Conservation (phyloP, 2,329 filamentous ascomycete genomes). For the Ascosphaera apis region DNA sequence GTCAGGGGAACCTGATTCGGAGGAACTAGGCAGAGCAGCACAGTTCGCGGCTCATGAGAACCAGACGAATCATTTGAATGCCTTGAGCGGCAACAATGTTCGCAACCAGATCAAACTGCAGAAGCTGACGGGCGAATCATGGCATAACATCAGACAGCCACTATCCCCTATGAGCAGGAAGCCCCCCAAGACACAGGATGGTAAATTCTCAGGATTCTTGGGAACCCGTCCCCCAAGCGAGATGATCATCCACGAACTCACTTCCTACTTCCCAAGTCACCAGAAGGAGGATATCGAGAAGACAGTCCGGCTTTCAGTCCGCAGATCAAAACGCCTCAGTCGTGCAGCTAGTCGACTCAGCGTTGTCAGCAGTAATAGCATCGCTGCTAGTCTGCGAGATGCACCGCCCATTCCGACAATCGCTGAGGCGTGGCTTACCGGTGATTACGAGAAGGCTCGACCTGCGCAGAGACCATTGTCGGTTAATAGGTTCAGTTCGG, state of each 20-base stretch:
- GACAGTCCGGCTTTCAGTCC: conserved; percentile 77
- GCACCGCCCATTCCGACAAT: conserved; percentile 90
- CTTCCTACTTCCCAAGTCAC: conserved; percentile 93
- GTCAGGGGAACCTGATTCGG: conserved; percentile 64
- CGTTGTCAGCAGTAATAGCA: conserved; percentile 80
- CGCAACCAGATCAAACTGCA: conserved; percentile 72
- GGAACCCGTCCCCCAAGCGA: conserved; percentile 86
- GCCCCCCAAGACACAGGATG: conserved; percentile 16
- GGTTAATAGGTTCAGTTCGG: conserved; percentile 29
- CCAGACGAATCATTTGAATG: conserved; percentile 44
- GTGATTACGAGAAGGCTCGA: conserved; percentile 21
- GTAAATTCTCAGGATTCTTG: conserved; percentile 44
- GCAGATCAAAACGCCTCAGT: conserved; percentile 74
- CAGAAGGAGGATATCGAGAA: conserved; percentile 85
- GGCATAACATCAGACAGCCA: conserved; percentile 66
- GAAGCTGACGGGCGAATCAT: conserved; percentile 68
- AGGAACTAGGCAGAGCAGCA: conserved; percentile 69
- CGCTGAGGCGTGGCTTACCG: conserved; percentile 69
- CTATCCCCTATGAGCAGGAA: conserved; percentile 42
- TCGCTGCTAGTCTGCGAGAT: conserved; percentile 76
- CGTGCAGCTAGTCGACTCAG: conserved; percentile 82
- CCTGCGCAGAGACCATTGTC: conserved; percentile 32
- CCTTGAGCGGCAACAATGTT: conserved; percentile 38
- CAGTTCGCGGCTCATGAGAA: conserved; percentile 76
- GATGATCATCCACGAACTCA: conserved; percentile 86